Base-by-base conservation (phyloP, 208 protist genomes). In the Phytomonas sp. region DNA sequence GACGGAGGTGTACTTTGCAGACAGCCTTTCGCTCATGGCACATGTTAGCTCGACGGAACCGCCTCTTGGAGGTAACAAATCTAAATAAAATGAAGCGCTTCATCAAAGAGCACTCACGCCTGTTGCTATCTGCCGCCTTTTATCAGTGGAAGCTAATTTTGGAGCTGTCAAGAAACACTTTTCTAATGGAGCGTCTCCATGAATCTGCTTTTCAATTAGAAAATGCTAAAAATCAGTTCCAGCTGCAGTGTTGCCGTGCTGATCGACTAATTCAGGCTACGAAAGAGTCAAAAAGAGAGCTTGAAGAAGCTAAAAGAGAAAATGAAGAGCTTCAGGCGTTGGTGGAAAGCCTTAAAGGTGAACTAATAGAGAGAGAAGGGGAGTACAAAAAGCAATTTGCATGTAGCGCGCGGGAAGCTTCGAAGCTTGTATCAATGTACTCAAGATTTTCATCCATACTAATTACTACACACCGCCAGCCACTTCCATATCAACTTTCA, bases 191-290 rank as follows among this genome's bases (percentile, higher is more conserved):
- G 74, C 80, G 88, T 32, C 79, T 96, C 69, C 87, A 94, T 70
- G 81, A 94, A 46, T 79, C 88, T 3, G 85, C 88, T 4, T 85
- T 86, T 43, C 91, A 96, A 66, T 71, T 96, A 23, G 91, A 94
- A 72, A 91, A 84, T 43, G 86, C 88, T 15, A 96, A 96, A 79
- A 92, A 90, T 68, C 91, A 94, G 72, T 96, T 94, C 70, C 88
- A 96, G 75, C 79, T 96, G 71, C 87, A 96, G 77, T 96, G 91
- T 68, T 85, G 90, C 72, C 86, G 88, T 30, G 77, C 88, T 15
- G 88, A 96, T 46, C 80, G 83, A 29, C 78, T 92, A 40, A 78
- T 89, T 43, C 71, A 91, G 26, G 77, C 75, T 15, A 74, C 76
- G 8, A 84, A 87, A 71, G 73, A 89, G 62, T 68, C 71, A 23